phyloP scores from a whole-genome alignment of 2,329 filamentous ascomycete species.

The Furcasterigmium furcatum region DNA sequence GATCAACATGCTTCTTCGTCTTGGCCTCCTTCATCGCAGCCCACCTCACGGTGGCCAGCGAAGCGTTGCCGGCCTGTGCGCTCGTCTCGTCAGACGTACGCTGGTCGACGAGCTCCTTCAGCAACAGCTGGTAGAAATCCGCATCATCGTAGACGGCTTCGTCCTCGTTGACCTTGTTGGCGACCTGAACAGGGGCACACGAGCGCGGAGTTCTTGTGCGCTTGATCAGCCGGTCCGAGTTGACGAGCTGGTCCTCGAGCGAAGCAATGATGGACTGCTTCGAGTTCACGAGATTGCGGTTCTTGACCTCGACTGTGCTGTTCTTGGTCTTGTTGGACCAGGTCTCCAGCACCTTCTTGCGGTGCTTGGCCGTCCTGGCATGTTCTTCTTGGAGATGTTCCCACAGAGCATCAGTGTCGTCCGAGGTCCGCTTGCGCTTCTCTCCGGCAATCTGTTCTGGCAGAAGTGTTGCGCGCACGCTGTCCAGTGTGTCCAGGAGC shows the following conservation, averaged over 20 bases:
- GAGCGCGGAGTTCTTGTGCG: constrained; percentile 70
- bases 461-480: constrained; percentile 60
- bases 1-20: constrained; percentile 80
- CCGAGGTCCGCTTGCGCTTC: constrained; percentile 60
- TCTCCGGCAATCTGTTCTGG: constrained; percentile 44
- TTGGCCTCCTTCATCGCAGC: constrained; percentile 74
- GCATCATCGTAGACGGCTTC: constrained; percentile 82
- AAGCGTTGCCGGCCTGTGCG: constrained; percentile 35
- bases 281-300: constrained; percentile 50
- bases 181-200: constrained; percentile 69
- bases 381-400: constrained; percentile 67
- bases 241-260: constrained; percentile 65
- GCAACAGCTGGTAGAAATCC: constrained; percentile 88
- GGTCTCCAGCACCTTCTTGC: constrained; percentile 76
- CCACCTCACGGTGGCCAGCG: constrained; percentile 56
- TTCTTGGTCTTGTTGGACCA: constrained; percentile 77
- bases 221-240: constrained; percentile 64
- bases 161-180: constrained; percentile 54
- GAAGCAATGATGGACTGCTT: constrained; percentile 64
- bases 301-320: constrained; percentile 51
- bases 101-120: constrained; percentile 91
- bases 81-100: constrained; percentile 67
- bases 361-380: constrained; percentile 50
- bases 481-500: constrained; percentile 78
- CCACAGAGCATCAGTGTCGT: constrained; percentile 68